These are phyloP conservation scores for Talaromyces proteolyticus DNA, from an alignment of 495 filamentous ascomycete species.

Conservation along the genomic window DNA sequence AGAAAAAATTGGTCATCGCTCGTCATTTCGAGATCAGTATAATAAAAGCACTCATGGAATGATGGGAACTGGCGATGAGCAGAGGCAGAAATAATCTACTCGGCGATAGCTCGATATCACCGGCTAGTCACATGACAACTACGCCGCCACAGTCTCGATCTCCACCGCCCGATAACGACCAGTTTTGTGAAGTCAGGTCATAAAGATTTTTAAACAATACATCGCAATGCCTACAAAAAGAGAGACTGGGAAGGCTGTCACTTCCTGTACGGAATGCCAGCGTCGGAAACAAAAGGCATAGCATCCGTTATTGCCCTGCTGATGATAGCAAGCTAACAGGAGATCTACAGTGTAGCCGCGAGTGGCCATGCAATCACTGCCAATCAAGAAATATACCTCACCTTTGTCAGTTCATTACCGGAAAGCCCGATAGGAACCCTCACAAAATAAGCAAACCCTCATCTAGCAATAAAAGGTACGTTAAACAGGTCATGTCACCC, in stretches of 20 bases:
- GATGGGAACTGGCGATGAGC: neutral
- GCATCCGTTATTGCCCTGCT: no score
- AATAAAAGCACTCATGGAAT: neutral
- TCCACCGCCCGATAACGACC: no score
- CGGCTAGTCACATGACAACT: neutral
- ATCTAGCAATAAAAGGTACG: slow-evolving; percentile 11
- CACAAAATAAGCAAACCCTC: neutral
- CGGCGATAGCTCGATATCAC: neutral
- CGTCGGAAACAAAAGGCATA: slow-evolving; percentile 33
- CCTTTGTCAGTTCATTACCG: slow-evolving; percentile 19
- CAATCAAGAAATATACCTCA: slow-evolving; percentile 23
- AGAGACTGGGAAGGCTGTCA: neutral
- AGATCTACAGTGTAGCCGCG: slow-evolving; percentile 22
- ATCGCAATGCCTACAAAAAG: neutral
- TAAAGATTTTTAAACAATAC: neutral
- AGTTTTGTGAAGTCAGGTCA: no score
- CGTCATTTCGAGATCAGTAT: slow-evolving; percentile 31
- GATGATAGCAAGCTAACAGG: neutral
- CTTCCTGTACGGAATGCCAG: slow-evolving; percentile 29
- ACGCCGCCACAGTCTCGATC: neutral
- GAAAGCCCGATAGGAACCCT: neutral
- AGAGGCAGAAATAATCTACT: neutral
- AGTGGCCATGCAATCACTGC: slow-evolving; percentile 31
- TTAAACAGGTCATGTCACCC: neutral
- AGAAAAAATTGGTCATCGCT: slow-evolving; percentile 48